These are phyloP conservation scores for Oxyria digyna DNA, from an alignment of 148 eudicot species.

Conservation along the genomic window DNA sequence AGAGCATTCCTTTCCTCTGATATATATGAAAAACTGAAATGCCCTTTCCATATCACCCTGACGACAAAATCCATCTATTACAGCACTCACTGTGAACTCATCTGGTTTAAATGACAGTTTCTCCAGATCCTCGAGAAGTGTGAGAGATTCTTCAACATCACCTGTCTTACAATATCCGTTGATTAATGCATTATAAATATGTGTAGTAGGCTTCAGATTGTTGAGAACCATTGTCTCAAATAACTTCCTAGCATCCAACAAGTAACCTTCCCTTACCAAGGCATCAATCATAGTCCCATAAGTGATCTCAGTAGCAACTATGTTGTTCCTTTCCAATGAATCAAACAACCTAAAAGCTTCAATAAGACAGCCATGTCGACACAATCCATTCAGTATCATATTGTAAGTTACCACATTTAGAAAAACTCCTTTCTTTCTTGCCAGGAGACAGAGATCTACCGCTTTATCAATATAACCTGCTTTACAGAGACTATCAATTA, in stretches of 20 bases:
- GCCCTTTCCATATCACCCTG: slow-evolving; percentile 83
- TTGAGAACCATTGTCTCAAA: slow-evolving; percentile 61
- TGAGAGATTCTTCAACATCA: slow-evolving; percentile 47
- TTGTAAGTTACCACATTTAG: slow-evolving; percentile 64
- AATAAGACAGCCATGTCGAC: slow-evolving; percentile 71
- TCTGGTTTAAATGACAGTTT: slow-evolving; percentile 43
- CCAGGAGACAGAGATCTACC: slow-evolving; percentile 47
- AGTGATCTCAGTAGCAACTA: slow-evolving; percentile 62
- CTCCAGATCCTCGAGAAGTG: slow-evolving; percentile 47
- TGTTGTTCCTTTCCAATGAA: slow-evolving; percentile 48
- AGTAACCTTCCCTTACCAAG: slow-evolving; percentile 59
- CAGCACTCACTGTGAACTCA: slow-evolving; percentile 60
- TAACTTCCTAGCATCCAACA: slow-evolving; percentile 59
- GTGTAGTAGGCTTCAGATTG: slow-evolving; percentile 41
- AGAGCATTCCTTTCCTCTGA: slow-evolving; percentile 30
- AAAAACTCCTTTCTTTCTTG: slow-evolving; percentile 39
- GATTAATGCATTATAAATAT: slow-evolving; percentile 57
- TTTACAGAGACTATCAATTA: slow-evolving; percentile 77
- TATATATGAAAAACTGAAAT: slow-evolving; percentile 38
- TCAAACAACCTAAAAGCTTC: slow-evolving; percentile 89
- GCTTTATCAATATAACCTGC: slow-evolving; percentile 63
- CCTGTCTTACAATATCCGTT: slow-evolving; percentile 54
- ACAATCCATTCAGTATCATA: slow-evolving; percentile 64
- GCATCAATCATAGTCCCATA: slow-evolving; percentile 64
- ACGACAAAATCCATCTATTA: slow-evolving; percentile 49